These are phyloP conservation scores for Globisporangium radiosum DNA, from an alignment of 352 stramenopile genomes.

Conservation along the genomic window DNA sequence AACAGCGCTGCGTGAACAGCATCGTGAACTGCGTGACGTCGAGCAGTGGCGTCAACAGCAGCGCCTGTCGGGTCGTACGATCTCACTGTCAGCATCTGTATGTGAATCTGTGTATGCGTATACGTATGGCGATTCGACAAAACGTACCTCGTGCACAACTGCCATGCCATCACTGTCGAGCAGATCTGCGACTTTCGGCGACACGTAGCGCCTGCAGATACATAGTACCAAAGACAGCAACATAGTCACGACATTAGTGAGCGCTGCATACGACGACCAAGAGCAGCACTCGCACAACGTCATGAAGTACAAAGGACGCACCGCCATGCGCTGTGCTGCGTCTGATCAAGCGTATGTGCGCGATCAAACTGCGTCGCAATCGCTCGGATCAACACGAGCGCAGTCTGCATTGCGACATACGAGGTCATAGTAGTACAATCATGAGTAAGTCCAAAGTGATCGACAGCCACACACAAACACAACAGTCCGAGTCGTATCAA, in stretches of 20 bases:
- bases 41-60: constrained; percentile 6
- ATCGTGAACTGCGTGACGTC: constrained; percentile 5
- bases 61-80: background rate
- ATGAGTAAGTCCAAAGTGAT: background rate
- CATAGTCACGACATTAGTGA: no score
- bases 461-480: background rate
- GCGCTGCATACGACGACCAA: no score
- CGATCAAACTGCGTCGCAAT: background rate
- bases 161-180: constrained; percentile 4
- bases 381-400: constrained; percentile 1
- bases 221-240: no score
- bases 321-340: constrained; percentile 4
- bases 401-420: background rate
- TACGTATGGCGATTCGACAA: background rate
- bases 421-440: background rate
- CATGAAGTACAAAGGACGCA: no score
- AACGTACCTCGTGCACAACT: background rate
- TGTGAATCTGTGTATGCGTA: background rate
- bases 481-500: background rate
- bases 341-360: background rate
- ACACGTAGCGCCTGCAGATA: constrained; percentile 20
- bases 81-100: background rate
- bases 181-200: constrained; percentile 12
- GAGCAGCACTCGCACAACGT: no score
- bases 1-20: background rate